Evolutionary conservation across 352 stramenopile genomes (phyloP).

Genomic region (Phytophthora pseudosyringae): DNA sequence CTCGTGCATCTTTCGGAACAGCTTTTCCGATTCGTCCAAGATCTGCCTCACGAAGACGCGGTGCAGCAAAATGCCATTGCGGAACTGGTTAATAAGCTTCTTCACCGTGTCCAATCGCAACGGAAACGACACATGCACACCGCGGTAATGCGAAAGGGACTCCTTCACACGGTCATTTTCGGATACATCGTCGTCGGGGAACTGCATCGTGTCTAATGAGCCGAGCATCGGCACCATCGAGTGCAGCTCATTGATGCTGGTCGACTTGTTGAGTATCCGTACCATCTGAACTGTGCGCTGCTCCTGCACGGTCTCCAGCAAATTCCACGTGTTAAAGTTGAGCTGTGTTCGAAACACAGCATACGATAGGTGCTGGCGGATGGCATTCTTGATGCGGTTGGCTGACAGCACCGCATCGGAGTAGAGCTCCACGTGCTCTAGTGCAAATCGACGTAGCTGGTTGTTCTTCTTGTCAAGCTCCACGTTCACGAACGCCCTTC

Average conservation of each 20-base stretch:
- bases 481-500: slow-evolving; percentile 66
- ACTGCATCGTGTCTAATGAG: slow-evolving; percentile 68
- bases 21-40: slow-evolving; percentile 67
- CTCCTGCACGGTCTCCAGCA: slow-evolving; percentile 82
- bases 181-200: slow-evolving; percentile 49
- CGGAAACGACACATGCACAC: slow-evolving; percentile 75
- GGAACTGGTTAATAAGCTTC: slow-evolving; percentile 86
- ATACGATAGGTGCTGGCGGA: slow-evolving; percentile 74
- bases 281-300: slow-evolving; percentile 87
- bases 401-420: slow-evolving; percentile 79
- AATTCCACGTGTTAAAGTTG: slow-evolving; percentile 89
- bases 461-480: slow-evolving; percentile 57
- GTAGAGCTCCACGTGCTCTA: slow-evolving; percentile 82
- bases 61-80: slow-evolving; percentile 83
- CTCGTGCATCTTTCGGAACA: slow-evolving; percentile 53
- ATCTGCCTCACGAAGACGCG: slow-evolving; percentile 81
- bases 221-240: slow-evolving; percentile 82
- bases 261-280: slow-evolving; percentile 85
- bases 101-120: slow-evolving; percentile 80
- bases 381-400: slow-evolving; percentile 85
- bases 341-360: slow-evolving; percentile 82
- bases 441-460: slow-evolving; percentile 51
- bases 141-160: slow-evolving; percentile 75
- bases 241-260: slow-evolving; percentile 79
- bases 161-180: slow-evolving; percentile 68